These are phyloP conservation scores for Byssoonygena ceratinophila DNA, from an alignment of 2,329 filamentous ascomycete genomes.

Conservation along the genomic window DNA sequence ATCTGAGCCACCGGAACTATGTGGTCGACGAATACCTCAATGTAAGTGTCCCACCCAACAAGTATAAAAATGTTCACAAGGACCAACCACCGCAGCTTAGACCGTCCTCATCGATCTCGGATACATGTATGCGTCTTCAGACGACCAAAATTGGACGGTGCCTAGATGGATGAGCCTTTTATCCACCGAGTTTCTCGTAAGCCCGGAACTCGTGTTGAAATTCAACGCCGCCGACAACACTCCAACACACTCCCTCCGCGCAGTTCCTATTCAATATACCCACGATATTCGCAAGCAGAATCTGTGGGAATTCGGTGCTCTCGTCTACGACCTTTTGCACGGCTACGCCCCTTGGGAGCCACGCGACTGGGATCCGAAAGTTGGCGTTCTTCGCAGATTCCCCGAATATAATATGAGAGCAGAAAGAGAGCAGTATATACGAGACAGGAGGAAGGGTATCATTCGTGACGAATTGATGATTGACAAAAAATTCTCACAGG, in stretches of 20 bases:
- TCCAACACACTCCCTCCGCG: background rate
- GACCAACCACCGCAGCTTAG: slow-evolving; percentile 9
- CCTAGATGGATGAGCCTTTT: slow-evolving; percentile 10
- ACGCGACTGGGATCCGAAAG: slow-evolving; percentile 12
- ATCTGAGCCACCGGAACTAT: slow-evolving; percentile 25
- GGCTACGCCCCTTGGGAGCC: slow-evolving; percentile 28
- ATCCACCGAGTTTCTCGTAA: slow-evolving; percentile 23
- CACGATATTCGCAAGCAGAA: slow-evolving; percentile 18
- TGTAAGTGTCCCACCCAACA: slow-evolving; percentile 15
- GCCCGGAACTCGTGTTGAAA: slow-evolving; percentile 21
- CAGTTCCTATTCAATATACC: background rate
- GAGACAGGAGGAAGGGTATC: slow-evolving; percentile 20
- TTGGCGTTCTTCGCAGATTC: slow-evolving; percentile 5
- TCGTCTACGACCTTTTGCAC: slow-evolving; percentile 26
- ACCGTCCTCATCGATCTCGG: slow-evolving; percentile 25
- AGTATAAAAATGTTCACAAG: background rate
- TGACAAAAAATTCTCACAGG: slow-evolving; percentile 23
- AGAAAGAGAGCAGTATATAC: slow-evolving; percentile 5
- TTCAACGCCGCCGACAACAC: background rate
- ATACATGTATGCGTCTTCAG: slow-evolving; percentile 16
- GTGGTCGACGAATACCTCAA: slow-evolving; percentile 24
- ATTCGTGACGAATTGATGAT: slow-evolving; percentile 23
- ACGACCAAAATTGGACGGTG: background rate
- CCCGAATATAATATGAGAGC: slow-evolving; percentile 1
- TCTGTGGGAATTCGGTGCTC: slow-evolving; percentile 24